Conservation (phyloP, 1,284 basidiomycete species). For the Ceratobasidium sp. region DNA sequence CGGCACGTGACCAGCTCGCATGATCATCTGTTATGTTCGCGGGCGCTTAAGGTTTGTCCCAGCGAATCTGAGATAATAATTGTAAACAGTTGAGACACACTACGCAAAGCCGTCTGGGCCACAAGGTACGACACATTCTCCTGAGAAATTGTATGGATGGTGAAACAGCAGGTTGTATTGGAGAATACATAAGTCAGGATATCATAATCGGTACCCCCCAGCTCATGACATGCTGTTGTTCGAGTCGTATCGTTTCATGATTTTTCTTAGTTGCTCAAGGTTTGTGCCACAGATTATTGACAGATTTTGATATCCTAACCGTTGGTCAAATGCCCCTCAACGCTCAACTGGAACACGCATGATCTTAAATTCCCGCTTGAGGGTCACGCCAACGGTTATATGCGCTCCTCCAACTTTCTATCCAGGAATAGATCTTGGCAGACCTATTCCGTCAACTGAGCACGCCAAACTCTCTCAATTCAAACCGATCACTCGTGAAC, state of each 20-base stretch:
- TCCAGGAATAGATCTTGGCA: no score
- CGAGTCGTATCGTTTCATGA: slow-evolving; percentile 65
- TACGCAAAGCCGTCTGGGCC: not conserved
- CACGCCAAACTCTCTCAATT: no score
- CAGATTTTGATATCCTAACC: not conserved
- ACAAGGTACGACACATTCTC: not conserved
- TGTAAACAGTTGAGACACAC: not conserved
- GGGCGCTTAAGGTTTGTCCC: not conserved
- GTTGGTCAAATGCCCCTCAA: no score
- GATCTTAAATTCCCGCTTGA: no score
- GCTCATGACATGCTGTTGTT: slow-evolving; percentile 69
- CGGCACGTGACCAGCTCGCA: slow-evolving; percentile 27
- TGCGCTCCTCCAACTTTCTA: no score
- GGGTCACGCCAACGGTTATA: no score
- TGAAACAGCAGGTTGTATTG: not conserved
- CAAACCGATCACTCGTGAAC: no score
- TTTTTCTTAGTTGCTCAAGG: slow-evolving; percentile 57
- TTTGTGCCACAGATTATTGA: slow-evolving; percentile 65
- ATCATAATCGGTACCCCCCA: slow-evolving; percentile 61
- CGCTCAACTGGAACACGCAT: no score
- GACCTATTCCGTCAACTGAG: no score
- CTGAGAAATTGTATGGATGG: slow-evolving; percentile 73
- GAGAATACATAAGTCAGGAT: not conserved
- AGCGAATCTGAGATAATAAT: not conserved
- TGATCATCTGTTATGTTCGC: not conserved